These are phyloP conservation scores for Blastomyces parvus DNA, from an alignment of 2,329 filamentous ascomycete genomes.

Conservation along the genomic window DNA sequence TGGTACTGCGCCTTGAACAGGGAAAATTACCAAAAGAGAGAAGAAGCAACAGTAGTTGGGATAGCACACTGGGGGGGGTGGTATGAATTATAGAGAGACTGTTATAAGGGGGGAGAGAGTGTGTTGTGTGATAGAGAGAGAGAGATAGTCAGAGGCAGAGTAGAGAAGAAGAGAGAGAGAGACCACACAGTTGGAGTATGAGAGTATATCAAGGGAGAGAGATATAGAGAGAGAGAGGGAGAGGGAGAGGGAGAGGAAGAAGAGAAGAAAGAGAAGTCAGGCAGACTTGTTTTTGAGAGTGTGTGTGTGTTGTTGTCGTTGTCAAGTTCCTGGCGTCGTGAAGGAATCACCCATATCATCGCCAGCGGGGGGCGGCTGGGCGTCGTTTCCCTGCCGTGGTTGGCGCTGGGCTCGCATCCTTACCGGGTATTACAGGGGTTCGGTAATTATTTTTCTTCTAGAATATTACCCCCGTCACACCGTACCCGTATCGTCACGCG, in stretches of 20 bases:
- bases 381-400: background rate
- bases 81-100: background rate
- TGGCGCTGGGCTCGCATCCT: background rate
- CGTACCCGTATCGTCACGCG: too few species aligned
- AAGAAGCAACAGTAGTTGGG: background rate
- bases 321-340: too few species aligned
- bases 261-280: too few species aligned
- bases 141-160: too few species aligned
- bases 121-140: background rate
- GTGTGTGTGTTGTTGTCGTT: too few species aligned
- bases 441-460: slow-evolving; percentile 2
- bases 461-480: slow-evolving; percentile 1
- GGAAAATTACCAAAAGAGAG: background rate
- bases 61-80: background rate
- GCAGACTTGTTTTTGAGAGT: too few species aligned
- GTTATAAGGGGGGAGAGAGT: background rate
- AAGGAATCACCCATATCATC: too few species aligned
- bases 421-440: slow-evolving; percentile 3
- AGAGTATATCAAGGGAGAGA: background rate
- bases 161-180: too few species aligned
- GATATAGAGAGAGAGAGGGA: background rate
- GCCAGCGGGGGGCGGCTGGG: too few species aligned
- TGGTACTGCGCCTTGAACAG: background rate
- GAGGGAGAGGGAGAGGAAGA: background rate
- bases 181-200: too few species aligned